Evolutionary conservation across 1,284 basidiomycete genomes (phyloP).

Genomic region (Cryptococcus sp.): DNA sequence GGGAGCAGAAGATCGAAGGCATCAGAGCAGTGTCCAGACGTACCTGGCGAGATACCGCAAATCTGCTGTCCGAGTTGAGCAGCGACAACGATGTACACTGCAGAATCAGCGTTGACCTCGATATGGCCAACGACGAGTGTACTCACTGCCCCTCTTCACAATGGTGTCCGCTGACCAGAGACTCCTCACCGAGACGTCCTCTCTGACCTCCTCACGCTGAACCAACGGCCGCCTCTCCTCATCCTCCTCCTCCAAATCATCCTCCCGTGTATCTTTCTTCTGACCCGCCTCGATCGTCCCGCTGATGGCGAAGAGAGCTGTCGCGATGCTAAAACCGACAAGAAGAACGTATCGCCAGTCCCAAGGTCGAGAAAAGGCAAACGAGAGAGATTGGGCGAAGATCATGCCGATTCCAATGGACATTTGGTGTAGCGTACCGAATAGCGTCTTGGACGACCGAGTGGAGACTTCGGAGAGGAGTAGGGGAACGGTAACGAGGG

Average conservation of each 20-base stretch:
- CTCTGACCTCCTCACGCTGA: not conserved
- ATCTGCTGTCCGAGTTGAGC: slow-evolving; percentile 25
- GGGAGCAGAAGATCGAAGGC: not conserved
- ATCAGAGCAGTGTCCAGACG: no score
- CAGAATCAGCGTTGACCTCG: not conserved
- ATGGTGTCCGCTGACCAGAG: slow-evolving; percentile 8
- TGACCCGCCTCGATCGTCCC: slow-evolving; percentile 2
- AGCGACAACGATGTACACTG: slow-evolving; percentile 18
- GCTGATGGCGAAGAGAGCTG: slow-evolving; percentile 29
- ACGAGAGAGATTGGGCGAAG: slow-evolving; percentile 39
- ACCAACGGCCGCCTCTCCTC: slow-evolving; percentile 4
- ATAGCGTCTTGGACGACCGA: slow-evolving; percentile 23
- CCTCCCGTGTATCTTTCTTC: not conserved
- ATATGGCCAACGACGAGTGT: not conserved
- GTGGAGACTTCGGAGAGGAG: slow-evolving; percentile 44
- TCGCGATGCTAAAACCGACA: slow-evolving; percentile 23
- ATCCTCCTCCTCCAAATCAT: not conserved
- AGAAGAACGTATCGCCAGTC: slow-evolving; percentile 41
- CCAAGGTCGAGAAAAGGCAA: slow-evolving; percentile 22
- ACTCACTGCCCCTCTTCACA: slow-evolving; percentile 16
- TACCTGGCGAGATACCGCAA: slow-evolving; percentile 25
- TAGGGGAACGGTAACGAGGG: slow-evolving; percentile 43
- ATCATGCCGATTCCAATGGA: slow-evolving; percentile 39
- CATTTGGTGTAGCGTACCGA: slow-evolving; percentile 45
- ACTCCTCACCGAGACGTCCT: slow-evolving; percentile 7